Conservation (phyloP, 805 yeast species). For the Kodamaea nitidulidarum region DNA sequence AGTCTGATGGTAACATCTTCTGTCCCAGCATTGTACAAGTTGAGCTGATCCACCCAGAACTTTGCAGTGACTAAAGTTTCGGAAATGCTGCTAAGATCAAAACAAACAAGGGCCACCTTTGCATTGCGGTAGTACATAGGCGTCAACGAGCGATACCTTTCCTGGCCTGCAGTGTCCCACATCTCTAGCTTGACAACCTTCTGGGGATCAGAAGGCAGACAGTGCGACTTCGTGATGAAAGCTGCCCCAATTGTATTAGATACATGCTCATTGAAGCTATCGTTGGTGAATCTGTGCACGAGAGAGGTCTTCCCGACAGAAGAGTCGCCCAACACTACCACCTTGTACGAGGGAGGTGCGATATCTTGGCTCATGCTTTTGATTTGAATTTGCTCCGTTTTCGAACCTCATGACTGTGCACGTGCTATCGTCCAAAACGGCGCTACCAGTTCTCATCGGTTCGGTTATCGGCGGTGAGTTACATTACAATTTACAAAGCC, state of each 20-base stretch:
- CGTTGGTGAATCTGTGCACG: slow-evolving; percentile 70
- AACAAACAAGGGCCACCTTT: slow-evolving; percentile 72
- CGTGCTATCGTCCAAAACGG: too few species aligned
- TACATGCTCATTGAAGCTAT: slow-evolving; percentile 70
- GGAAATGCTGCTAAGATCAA: slow-evolving; percentile 58
- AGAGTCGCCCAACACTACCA: slow-evolving; percentile 50
- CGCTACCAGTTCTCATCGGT: too few species aligned
- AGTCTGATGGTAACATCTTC: slow-evolving; percentile 37
- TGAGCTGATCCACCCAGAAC: slow-evolving; percentile 85
- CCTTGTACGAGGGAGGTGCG: slow-evolving; percentile 29
- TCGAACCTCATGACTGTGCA: not conserved
- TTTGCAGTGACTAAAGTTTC: slow-evolving; percentile 64
- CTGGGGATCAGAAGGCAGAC: slow-evolving; percentile 21
- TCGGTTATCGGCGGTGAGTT: too few species aligned
- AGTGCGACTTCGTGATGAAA: slow-evolving; percentile 70
- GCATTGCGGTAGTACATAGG: slow-evolving; percentile 47
- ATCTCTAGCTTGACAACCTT: slow-evolving; percentile 58
- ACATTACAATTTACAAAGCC: too few species aligned
- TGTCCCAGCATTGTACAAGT: slow-evolving; percentile 18
- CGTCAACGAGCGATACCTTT: slow-evolving; percentile 40
- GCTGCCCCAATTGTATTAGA: slow-evolving; percentile 99
- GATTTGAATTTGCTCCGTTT: not conserved
- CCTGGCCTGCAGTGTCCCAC: slow-evolving; percentile 96
- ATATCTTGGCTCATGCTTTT: slow-evolving; percentile 2
- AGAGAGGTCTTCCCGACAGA: slow-evolving; percentile 69